Percentiles rank a stretch among this genome's conserved stretches.
These are phyloP conservation scores for Leptodermis oblonga DNA, from an alignment of 257 asterid genomes.

Conservation along the genomic window DNA sequence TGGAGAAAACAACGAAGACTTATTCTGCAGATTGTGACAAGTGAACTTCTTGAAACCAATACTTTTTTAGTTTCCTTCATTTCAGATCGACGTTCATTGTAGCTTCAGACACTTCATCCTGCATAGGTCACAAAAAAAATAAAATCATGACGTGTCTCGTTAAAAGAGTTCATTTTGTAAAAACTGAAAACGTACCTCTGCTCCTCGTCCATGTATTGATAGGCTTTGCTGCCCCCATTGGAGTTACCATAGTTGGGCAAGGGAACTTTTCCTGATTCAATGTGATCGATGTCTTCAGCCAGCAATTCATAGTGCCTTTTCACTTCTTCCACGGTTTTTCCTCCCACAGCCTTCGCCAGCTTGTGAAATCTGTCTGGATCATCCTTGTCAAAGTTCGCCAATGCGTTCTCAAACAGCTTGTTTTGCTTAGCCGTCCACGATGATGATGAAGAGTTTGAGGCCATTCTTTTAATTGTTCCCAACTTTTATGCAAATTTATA, in stretches of 20 bases:
- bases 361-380: conserved; percentile 57
- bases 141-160: too few relatives aligned
- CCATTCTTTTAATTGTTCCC: conserved; percentile 32
- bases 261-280: conserved; percentile 58
- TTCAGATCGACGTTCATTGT: too few relatives aligned
- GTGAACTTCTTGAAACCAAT: too few relatives aligned
- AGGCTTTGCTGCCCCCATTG: conserved; percentile 11
- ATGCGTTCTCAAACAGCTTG: conserved; percentile 64
- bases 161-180: too few relatives aligned
- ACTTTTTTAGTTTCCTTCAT: too few relatives aligned
- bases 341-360: conserved; percentile 50
- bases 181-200: conserved; percentile 24
- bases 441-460: conserved; percentile 37
- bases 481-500: too few relatives aligned
- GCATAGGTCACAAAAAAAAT: too few relatives aligned
- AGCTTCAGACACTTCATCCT: conserved; percentile 42
- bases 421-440: conserved; percentile 58
- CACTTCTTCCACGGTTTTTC: conserved; percentile 65
- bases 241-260: conserved; percentile 46
- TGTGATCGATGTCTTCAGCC: conserved; percentile 43
- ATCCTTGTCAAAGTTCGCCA: conserved; percentile 45
- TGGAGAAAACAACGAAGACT: too few relatives aligned
- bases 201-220: conserved; percentile 18
- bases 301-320: conserved; percentile 55
- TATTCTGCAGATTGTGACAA: too few relatives aligned